Percentiles rank a stretch among this genome's conserved stretches.
These are phyloP conservation scores for Cladophialophora carrionii DNA, from an alignment of 2,329 filamentous ascomycete genomes.

Conservation along the genomic window DNA sequence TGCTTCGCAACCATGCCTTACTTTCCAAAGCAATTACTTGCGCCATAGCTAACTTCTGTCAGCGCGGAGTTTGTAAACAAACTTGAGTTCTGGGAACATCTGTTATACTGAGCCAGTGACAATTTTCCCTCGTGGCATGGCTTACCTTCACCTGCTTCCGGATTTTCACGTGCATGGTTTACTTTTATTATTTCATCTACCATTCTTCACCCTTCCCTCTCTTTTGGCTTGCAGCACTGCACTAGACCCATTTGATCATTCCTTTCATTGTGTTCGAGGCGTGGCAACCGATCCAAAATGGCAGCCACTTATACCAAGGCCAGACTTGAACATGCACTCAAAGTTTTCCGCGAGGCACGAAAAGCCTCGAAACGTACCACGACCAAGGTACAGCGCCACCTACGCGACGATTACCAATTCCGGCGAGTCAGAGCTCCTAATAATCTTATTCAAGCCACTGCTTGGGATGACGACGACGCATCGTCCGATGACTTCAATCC, in stretches of 20 bases:
- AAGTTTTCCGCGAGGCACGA: slow-evolving; percentile 23
- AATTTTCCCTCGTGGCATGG: too few relatives aligned
- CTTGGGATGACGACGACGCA: slow-evolving; percentile 23
- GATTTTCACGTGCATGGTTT: neutral
- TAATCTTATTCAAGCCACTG: slow-evolving; percentile 8
- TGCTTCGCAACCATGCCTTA: slow-evolving; percentile 19
- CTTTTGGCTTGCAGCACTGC: neutral
- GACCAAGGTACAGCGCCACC: slow-evolving; percentile 14
- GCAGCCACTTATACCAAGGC: slow-evolving; percentile 23
- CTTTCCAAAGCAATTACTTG: neutral
- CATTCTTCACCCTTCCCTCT: neutral
- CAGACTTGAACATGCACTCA: slow-evolving; percentile 28
- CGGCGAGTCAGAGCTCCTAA: slow-evolving; percentile 6
- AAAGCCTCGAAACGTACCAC: slow-evolving; percentile 1
- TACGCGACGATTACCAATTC: slow-evolving; percentile 27
- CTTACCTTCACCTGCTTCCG: neutral
- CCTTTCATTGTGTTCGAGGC: neutral
- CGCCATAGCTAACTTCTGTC: slow-evolving; percentile 17
- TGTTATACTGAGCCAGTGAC: neutral
- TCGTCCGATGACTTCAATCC: slow-evolving; percentile 23
- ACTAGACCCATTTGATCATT: neutral
- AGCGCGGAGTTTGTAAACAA: neutral
- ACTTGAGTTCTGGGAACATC: neutral
- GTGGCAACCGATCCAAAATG: slow-evolving; percentile 14
- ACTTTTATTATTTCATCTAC: neutral